phyloP scores from a whole-genome alignment of 2,329 filamentous ascomycete species.

The Tolypocladium endophyticum region DNA sequence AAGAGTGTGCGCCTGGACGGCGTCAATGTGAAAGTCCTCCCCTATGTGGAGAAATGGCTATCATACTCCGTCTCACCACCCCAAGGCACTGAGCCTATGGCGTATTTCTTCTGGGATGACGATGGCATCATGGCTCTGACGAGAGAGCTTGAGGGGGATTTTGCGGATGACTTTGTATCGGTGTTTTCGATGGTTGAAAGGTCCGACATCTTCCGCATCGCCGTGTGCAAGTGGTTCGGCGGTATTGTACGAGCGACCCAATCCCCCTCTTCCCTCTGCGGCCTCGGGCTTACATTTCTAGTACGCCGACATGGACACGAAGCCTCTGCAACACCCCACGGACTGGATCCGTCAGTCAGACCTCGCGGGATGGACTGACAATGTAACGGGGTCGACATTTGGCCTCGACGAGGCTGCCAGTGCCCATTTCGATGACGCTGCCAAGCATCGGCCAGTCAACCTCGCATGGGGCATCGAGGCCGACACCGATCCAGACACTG shows the following conservation, averaged over 20 bases:
- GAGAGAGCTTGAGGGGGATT: not conserved
- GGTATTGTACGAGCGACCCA: not conserved
- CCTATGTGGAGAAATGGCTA: not conserved
- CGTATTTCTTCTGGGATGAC: not conserved
- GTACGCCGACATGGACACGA: not conserved
- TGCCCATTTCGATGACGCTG: not conserved
- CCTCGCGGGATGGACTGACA: not conserved
- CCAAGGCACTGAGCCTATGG: not conserved
- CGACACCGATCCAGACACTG: not conserved
- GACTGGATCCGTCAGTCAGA: not conserved
- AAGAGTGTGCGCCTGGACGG: not conserved
- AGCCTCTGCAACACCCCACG: not conserved
- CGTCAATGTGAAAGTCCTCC: not conserved
- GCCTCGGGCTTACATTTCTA: not conserved
- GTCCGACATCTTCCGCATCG: not conserved
- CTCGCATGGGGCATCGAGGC: not conserved
- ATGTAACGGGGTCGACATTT: not conserved
- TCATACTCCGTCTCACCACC: not conserved
- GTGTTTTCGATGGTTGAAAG: not conserved
- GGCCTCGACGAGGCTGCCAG: not conserved
- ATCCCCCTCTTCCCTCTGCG: not conserved
- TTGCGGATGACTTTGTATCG: not conserved
- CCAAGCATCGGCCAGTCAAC: not conserved
- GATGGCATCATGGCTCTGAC: not conserved
- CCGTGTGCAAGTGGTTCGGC: not conserved